Evolutionary conservation across 257 asterid genomes (phyloP).

Genomic region (Solanum sejunctum): DNA sequence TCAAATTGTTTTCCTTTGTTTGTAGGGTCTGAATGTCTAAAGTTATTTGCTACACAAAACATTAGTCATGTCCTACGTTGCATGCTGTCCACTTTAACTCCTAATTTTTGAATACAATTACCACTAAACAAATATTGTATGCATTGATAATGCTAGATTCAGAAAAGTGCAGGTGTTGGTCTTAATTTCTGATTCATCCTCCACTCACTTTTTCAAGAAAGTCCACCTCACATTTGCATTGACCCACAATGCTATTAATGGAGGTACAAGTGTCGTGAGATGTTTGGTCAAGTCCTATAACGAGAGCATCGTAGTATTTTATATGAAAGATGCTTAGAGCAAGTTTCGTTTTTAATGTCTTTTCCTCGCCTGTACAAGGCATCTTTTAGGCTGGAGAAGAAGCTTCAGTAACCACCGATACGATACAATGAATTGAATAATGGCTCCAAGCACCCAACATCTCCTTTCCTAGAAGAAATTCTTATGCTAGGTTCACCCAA

Average conservation of each 20-base stretch:
- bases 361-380: no score
- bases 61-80: conserved; percentile 60
- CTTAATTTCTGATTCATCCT: no score
- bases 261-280: conserved; percentile 35
- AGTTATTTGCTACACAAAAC: conserved; percentile 77
- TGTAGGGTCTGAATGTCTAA: conserved; percentile 76
- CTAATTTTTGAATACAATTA: neutral
- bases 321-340: neutral
- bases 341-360: neutral
- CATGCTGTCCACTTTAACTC: conserved; percentile 35
- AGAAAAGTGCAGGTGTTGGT: neutral
- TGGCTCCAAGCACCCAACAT: no score
- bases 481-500: no score
- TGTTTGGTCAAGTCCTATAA: conserved; percentile 3
- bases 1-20: neutral
- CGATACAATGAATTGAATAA: no score
- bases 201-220: neutral
- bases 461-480: neutral
- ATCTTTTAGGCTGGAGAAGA: no score
- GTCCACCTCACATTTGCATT: no score
- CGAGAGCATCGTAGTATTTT: neutral
- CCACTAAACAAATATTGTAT: neutral
- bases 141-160: neutral
- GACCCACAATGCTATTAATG: neutral
- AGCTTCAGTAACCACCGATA: no score